A percentile compares a stretch with the other conserved stretches of the same genome.
These are phyloP conservation scores for Xylaria sp. DNA, from an alignment of 2,329 filamentous ascomycete genomes.

Conservation along the genomic window DNA sequence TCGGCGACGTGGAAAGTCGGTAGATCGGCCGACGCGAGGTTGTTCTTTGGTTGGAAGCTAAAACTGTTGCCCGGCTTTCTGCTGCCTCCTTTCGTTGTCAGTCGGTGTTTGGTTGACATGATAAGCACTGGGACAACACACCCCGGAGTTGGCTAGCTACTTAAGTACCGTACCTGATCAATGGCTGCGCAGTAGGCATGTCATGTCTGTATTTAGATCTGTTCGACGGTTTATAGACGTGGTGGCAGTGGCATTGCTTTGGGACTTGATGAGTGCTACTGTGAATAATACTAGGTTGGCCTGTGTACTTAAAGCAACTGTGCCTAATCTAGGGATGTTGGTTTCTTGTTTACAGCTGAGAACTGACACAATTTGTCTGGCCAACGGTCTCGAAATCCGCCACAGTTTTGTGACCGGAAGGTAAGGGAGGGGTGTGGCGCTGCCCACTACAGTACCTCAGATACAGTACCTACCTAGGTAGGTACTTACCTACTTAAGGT, in stretches of 20 bases:
- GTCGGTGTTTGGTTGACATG: background rate
- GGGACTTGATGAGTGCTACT: background rate
- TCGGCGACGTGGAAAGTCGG: slow-evolving; percentile 29
- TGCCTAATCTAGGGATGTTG: background rate
- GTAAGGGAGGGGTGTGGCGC: too few species aligned
- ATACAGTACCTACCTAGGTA: too few species aligned
- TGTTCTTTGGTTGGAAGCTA: slow-evolving; percentile 42
- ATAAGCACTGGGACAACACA: slow-evolving; percentile 3
- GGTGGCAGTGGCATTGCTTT: background rate
- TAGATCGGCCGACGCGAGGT: slow-evolving; percentile 34
- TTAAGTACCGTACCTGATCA: background rate
- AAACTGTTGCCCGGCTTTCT: slow-evolving; percentile 43
- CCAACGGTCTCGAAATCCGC: slow-evolving; percentile 27
- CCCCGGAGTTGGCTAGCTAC: slow-evolving; percentile 3
- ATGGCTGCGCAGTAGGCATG: background rate
- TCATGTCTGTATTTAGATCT: background rate
- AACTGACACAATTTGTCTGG: slow-evolving; percentile 39
- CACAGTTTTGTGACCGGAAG: background rate
- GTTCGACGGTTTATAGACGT: background rate
- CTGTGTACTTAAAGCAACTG: too few species aligned
- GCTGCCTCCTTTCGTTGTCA: slow-evolving; percentile 6
- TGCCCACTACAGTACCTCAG: too few species aligned
- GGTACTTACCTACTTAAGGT: too few species aligned
- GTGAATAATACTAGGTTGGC: too few species aligned
- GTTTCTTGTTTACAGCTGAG: slow-evolving; percentile 26